Conservation (phyloP, 208 protist species). For the Trypanosoma mega region DNA sequence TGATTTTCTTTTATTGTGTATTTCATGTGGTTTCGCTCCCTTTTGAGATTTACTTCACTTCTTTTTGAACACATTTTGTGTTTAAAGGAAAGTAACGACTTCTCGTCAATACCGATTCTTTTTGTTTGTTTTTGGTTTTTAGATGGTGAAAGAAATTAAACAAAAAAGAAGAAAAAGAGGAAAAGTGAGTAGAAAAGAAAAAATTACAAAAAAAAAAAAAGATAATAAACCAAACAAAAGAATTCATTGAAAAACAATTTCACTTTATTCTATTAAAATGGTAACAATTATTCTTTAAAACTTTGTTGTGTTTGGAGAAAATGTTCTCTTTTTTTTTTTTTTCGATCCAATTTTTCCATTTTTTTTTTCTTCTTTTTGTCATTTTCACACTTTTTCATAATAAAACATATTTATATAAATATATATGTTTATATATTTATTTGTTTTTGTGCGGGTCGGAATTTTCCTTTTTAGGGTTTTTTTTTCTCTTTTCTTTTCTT, state of each 20-base stretch:
- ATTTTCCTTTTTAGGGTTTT: too few relatives aligned
- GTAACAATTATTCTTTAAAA: too few relatives aligned
- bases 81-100: too few relatives aligned
- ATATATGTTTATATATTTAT: background rate
- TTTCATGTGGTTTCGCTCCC: too few relatives aligned
- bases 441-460: background rate
- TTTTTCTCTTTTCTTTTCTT: too few relatives aligned
- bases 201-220: background rate
- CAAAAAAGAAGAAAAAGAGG: conserved; percentile 11
- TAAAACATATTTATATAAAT: background rate
- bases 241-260: too few relatives aligned
- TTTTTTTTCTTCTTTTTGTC: conserved; percentile 6
- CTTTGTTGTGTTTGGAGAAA: conserved; percentile 18
- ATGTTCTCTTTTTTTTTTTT: conserved; percentile 27
- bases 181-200: background rate
- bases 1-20: too few relatives aligned
- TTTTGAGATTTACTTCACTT: too few relatives aligned
- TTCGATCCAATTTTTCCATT: conserved; percentile 6
- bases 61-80: too few relatives aligned
- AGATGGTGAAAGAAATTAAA: background rate
- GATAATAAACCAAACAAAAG: too few relatives aligned
- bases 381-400: background rate
- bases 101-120: too few relatives aligned
- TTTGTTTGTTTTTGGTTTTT: conserved; percentile 13
- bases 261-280: too few relatives aligned